Evolutionary conservation across 805 yeast species (phyloP).

Genomic region (Yarrowia sp.): DNA sequence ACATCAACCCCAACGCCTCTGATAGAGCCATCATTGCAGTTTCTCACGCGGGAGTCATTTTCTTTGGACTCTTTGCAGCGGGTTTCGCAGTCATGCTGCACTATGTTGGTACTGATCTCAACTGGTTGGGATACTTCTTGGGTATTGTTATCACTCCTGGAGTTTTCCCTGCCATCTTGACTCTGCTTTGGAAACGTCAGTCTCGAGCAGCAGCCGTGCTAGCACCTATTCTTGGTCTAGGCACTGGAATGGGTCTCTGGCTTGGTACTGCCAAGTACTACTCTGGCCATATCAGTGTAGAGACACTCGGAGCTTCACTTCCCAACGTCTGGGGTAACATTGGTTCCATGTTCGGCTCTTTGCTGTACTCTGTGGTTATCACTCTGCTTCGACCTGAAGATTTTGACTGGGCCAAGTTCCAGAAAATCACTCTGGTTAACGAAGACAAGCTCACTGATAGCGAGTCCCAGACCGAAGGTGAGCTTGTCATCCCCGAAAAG

Average conservation of each 20-base stretch:
- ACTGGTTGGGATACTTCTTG: slow-evolving; percentile 58
- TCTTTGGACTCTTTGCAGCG: slow-evolving; percentile 53
- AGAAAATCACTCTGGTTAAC: slow-evolving; percentile 8
- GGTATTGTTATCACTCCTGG: slow-evolving; percentile 59
- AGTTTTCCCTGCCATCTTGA: slow-evolving; percentile 37
- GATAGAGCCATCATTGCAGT: slow-evolving; percentile 43
- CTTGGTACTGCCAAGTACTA: slow-evolving; percentile 35
- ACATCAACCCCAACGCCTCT: slow-evolving; percentile 44
- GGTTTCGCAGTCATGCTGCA: slow-evolving; percentile 74
- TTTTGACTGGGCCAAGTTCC: slow-evolving; percentile 38
- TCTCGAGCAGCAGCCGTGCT: slow-evolving; percentile 18
- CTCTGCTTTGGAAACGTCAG: slow-evolving; percentile 51
- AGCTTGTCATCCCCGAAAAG: background rate
- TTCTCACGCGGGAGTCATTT: slow-evolving; percentile 45
- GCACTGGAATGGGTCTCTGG: slow-evolving; percentile 26
- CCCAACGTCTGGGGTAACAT: slow-evolving; percentile 35
- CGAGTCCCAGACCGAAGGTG: background rate
- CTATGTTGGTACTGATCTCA: slow-evolving; percentile 80
- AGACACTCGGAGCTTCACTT: slow-evolving; percentile 29
- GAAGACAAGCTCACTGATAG: background rate
- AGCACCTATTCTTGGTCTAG: slow-evolving; percentile 25
- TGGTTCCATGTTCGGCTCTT: slow-evolving; percentile 34
- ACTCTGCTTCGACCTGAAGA: slow-evolving; percentile 43
- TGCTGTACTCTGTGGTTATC: slow-evolving; percentile 30
- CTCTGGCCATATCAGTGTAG: slow-evolving; percentile 32